These are phyloP conservation scores for Rutidosis leptorrhynchoides DNA, from an alignment of 129 eudicot genomes.

Conservation along the genomic window DNA sequence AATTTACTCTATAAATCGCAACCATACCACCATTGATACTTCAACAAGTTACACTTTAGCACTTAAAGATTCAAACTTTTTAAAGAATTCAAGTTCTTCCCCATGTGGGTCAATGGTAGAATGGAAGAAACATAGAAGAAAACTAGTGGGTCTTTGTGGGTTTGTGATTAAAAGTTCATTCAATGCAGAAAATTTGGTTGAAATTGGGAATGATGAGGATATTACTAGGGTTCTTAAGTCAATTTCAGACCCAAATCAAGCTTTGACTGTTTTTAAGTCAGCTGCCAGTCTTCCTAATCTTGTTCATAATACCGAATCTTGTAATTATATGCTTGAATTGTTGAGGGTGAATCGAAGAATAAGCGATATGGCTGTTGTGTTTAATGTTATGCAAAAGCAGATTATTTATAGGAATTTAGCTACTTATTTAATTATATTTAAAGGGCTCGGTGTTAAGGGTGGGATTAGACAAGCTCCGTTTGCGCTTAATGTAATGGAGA, in stretches of 20 bases:
- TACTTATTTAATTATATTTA: conserved; percentile 70
- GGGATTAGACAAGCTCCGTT: conserved; percentile 69
- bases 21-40: conserved; percentile 18
- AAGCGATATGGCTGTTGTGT: conserved; percentile 73
- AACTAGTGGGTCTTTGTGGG: conserved; percentile 36
- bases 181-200: conserved; percentile 18
- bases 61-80: conserved; percentile 17
- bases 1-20: conserved; percentile 35
- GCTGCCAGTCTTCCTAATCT: conserved; percentile 54
- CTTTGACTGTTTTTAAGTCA: conserved; percentile 51
- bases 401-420: conserved; percentile 70
- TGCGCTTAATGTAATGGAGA: conserved; percentile 60
- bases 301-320: conserved; percentile 69
- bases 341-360: conserved; percentile 48
- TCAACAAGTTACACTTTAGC: conserved; percentile 31
- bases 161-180: conserved; percentile 38
- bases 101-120: conserved; percentile 40
- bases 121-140: conserved; percentile 60
- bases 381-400: conserved; percentile 87
- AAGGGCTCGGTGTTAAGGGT: conserved; percentile 61
- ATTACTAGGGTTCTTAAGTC: conserved; percentile 54
- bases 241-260: conserved; percentile 45
- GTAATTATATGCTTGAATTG: conserved; percentile 85
- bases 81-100: conserved; percentile 24
- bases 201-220: conserved; percentile 40